Evolutionary conservation across 2,329 filamentous ascomycete genomes (phyloP).

Genomic region (Neofusicoccum kwambonambiense): DNA sequence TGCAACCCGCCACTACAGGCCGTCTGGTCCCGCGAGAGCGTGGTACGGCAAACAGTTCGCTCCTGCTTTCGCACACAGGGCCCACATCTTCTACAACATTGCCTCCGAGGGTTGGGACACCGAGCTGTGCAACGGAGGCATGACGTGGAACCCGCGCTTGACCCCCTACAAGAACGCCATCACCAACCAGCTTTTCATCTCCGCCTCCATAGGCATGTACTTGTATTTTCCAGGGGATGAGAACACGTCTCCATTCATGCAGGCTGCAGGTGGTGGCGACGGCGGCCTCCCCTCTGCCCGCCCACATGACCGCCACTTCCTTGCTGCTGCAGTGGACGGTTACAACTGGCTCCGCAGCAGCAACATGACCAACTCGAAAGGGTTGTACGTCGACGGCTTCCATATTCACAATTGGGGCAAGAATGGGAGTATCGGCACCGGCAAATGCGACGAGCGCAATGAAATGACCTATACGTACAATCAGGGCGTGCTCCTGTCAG

Average conservation of each 20-base stretch:
- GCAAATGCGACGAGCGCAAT: conserved; percentile 75
- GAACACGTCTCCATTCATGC: conserved; percentile 68
- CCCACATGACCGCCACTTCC: conserved; percentile 61
- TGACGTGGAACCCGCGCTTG: conserved; percentile 83
- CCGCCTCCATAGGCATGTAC: conserved; percentile 86
- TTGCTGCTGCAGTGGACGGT: conserved; percentile 71
- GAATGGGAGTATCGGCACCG: conserved; percentile 61
- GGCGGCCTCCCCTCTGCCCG: conserved; percentile 29
- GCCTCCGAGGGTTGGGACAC: conserved; percentile 79
- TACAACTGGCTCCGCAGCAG: conserved; percentile 78
- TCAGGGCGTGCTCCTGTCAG: conserved; percentile 84
- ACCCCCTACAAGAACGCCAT: conserved; percentile 93
- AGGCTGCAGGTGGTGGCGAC: conserved; percentile 14
- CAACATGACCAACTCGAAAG: conserved; percentile 75
- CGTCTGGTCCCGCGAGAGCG: conserved; percentile 17
- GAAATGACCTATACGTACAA: conserved; percentile 96
- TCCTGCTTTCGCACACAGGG: conserved; percentile 75
- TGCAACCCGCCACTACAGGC: conserved; percentile 59
- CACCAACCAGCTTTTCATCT: conserved; percentile 86
- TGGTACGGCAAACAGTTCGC: conserved; percentile 81
- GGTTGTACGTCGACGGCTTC: conserved; percentile 83
- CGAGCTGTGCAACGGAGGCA: conserved; percentile 77
- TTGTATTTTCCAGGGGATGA: conserved; percentile 79
- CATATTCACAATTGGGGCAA: conserved; percentile 67
- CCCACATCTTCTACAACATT: conserved; percentile 81